These are phyloP conservation scores for Didymella keratinophila DNA, from an alignment of 2,329 filamentous ascomycete genomes.

Conservation along the genomic window DNA sequence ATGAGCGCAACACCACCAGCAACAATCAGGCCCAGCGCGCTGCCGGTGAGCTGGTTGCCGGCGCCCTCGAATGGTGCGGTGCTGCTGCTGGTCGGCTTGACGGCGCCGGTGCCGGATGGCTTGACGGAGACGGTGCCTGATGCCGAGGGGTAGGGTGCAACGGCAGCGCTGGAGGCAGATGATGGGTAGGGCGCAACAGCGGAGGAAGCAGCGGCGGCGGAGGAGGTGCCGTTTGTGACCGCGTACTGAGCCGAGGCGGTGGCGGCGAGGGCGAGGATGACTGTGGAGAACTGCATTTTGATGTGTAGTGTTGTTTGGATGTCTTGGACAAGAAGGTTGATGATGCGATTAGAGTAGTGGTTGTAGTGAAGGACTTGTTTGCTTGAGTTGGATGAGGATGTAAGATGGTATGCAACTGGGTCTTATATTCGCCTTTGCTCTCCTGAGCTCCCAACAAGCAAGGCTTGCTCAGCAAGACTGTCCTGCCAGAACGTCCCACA, in stretches of 20 bases:
- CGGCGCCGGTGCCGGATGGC: slow-evolving; percentile 24
- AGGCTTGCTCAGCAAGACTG: background rate
- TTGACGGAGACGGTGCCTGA: slow-evolving; percentile 29
- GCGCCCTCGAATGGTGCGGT: slow-evolving; percentile 40
- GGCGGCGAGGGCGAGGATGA: slow-evolving; percentile 39
- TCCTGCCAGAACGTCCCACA: slow-evolving; percentile 3
- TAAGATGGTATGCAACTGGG: background rate
- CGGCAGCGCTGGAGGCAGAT: background rate
- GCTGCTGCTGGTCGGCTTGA: slow-evolving; percentile 24
- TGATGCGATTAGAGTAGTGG: background rate
- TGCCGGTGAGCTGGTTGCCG: slow-evolving; percentile 36
- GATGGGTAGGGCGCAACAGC: slow-evolving; percentile 11
- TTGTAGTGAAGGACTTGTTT: background rate
- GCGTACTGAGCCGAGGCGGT: slow-evolving; percentile 37
- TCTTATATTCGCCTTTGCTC: slow-evolving; percentile 2
- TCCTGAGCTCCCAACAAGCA: background rate
- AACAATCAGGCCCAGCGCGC: slow-evolving; percentile 39
- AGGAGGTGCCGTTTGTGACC: slow-evolving; percentile 36
- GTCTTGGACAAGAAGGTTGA: slow-evolving; percentile 2
- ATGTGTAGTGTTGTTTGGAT: slow-evolving; percentile 13
- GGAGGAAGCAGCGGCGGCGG: slow-evolving; percentile 3
- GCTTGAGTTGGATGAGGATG: background rate
- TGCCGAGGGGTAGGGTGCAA: slow-evolving; percentile 34
- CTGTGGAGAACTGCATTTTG: slow-evolving; percentile 45
- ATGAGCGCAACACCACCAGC: slow-evolving; percentile 46